Percentiles rank a stretch among this genome's conserved stretches.
These are phyloP conservation scores for Cladosporium sp. DNA, from an alignment of 2,329 filamentous ascomycete species.

Conservation along the genomic window DNA sequence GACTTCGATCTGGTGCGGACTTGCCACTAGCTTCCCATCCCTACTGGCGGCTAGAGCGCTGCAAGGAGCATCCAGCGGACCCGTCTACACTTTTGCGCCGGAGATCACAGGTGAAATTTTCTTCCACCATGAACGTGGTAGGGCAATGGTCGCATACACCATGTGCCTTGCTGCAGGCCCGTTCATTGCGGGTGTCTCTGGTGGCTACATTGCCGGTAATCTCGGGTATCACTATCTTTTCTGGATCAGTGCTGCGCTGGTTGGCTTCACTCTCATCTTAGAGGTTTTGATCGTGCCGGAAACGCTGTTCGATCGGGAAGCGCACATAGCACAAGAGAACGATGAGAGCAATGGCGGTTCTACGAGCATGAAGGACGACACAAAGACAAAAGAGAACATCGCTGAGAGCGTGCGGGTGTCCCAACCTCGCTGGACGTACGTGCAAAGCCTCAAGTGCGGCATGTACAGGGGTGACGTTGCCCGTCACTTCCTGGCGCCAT, in stretches of 20 bases:
- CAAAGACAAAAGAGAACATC: slow-evolving; percentile 19
- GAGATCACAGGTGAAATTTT: slow-evolving; percentile 40
- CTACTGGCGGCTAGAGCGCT: slow-evolving; percentile 36
- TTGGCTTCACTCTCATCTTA: slow-evolving; percentile 29
- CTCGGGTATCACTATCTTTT: slow-evolving; percentile 37
- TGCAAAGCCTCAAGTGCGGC: slow-evolving; percentile 33
- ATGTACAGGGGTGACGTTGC: slow-evolving; percentile 34
- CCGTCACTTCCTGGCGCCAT: slow-evolving; percentile 35
- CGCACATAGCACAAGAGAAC: slow-evolving; percentile 22
- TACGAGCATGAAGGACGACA: slow-evolving; percentile 21
- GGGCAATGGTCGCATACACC: slow-evolving; percentile 32
- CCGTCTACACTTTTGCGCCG: slow-evolving; percentile 38
- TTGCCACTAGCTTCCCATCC: slow-evolving; percentile 34
- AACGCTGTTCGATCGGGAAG: slow-evolving; percentile 36
- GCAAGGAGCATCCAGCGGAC: slow-evolving; percentile 35
- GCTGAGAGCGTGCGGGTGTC: slow-evolving; percentile 4
- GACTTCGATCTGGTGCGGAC: slow-evolving; percentile 38
- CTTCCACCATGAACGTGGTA: slow-evolving; percentile 40
- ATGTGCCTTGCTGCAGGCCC: slow-evolving; percentile 7
- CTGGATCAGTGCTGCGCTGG: slow-evolving; percentile 38
- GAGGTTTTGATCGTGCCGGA: slow-evolving; percentile 38
- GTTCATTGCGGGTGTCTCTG: slow-evolving; percentile 33
- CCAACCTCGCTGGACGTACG: slow-evolving; percentile 14
- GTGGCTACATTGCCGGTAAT: slow-evolving; percentile 38
- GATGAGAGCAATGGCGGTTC: slow-evolving; percentile 11